A percentile compares a stretch with the other conserved stretches of the same genome.
Conservation (phyloP, 179 eudicot species). For the Sideroxylon spinosum region DNA sequence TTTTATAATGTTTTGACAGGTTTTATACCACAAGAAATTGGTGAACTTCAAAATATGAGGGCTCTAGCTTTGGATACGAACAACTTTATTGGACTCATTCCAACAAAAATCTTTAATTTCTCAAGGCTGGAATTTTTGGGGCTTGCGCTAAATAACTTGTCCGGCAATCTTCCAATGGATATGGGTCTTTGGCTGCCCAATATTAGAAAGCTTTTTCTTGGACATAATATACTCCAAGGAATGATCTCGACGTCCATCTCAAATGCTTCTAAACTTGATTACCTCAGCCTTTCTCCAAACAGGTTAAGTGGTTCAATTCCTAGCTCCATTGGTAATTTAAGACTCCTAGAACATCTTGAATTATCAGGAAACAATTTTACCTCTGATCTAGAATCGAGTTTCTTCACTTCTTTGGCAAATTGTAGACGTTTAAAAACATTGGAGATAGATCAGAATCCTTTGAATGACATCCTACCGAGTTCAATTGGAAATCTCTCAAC, state of each 20-base stretch:
- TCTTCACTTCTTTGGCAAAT: conserved; percentile 1
- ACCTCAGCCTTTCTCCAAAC: not conserved
- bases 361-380: not conserved
- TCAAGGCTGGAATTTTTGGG: not conserved
- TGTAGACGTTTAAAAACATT: not conserved
- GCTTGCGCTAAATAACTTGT: not conserved
- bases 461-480: not conserved
- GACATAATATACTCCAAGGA: not conserved
- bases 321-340: not conserved
- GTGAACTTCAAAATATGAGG: not conserved
- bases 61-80: not conserved
- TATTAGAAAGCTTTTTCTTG: too few relatives aligned
- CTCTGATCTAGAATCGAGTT: not conserved
- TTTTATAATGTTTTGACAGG: not conserved
- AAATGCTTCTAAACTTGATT: not conserved
- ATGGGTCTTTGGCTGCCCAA: too few relatives aligned
- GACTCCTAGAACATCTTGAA: not conserved
- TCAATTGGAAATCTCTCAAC: conserved; percentile 7
- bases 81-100: not conserved
- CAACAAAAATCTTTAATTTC: not conserved
- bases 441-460: not conserved
- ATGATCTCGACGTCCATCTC: not conserved
- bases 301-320: not conserved
- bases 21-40: not conserved
- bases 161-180: too few relatives aligned